These are phyloP conservation scores for Meredithiella fracta DNA, from an alignment of 2,329 filamentous ascomycete genomes.

Conservation along the genomic window DNA sequence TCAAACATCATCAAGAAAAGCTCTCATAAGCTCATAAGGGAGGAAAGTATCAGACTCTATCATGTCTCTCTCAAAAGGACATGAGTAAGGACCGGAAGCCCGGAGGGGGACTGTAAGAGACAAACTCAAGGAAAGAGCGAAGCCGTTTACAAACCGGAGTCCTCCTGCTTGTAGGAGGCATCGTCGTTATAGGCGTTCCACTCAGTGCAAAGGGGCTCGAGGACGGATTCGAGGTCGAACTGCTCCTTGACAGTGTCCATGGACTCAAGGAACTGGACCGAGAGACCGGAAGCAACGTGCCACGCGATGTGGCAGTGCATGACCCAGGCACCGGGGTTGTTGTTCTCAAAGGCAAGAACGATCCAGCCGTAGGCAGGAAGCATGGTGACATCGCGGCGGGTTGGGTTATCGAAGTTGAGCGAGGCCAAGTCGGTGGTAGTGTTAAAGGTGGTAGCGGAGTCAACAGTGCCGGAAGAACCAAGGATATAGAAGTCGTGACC, in stretches of 20 bases:
- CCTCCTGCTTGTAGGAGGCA: constrained; percentile 14
- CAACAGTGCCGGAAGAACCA: constrained; percentile 17
- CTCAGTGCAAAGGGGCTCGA: constrained; percentile 13
- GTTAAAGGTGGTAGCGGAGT: constrained; percentile 17
- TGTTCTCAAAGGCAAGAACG: constrained; percentile 32
- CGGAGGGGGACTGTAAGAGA: not conserved
- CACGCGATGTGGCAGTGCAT: constrained; percentile 41
- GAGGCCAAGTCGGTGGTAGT: constrained; percentile 20
- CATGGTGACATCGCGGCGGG: constrained; percentile 35
- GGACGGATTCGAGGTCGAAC: constrained; percentile 13
- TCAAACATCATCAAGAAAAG: constrained; percentile 2
- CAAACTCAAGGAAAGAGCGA: not conserved
- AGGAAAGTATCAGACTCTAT: not conserved
- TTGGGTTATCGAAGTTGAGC: constrained; percentile 31
- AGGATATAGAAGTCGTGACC: constrained; percentile 32
- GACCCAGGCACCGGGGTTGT: constrained; percentile 36
- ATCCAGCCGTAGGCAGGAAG: constrained; percentile 29
- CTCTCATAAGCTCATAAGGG: not conserved
- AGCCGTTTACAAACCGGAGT: constrained; percentile 15
- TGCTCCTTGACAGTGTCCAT: constrained; percentile 12
- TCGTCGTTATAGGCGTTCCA: constrained; percentile 15
- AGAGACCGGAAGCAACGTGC: constrained; percentile 38
- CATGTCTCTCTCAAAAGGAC: constrained; percentile 11
- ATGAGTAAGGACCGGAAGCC: not conserved
- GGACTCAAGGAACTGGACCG: constrained; percentile 30